Conservation (phyloP, 2,329 filamentous ascomycete genomes). For the Xenosphaeropsis pyriputrescens region DNA sequence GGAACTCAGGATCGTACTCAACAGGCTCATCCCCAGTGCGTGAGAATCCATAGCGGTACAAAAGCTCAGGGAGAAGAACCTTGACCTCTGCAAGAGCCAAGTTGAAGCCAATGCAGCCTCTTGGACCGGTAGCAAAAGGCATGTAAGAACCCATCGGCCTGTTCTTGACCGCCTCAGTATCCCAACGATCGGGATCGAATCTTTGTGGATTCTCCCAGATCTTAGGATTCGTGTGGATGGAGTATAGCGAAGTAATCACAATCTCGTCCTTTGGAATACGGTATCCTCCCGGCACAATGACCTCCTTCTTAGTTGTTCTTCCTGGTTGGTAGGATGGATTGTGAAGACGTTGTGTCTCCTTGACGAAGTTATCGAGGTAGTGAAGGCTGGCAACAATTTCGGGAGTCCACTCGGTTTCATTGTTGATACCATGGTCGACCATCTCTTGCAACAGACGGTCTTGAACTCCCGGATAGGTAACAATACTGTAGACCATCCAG, state of each 20-base stretch:
- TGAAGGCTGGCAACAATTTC: constrained; percentile 19
- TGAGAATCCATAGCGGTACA: constrained; percentile 19
- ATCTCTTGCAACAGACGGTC: constrained; percentile 27
- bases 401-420: constrained; percentile 15
- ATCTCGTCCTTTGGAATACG: constrained; percentile 19
- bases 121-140: constrained; percentile 19
- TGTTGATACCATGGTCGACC: constrained; percentile 18
- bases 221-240: constrained; percentile 3
- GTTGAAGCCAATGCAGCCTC: constrained; percentile 22
- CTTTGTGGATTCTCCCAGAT: constrained; percentile 2
- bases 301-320: constrained; percentile 24
- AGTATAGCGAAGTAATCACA: constrained; percentile 2
- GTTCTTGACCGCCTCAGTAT: not conserved
- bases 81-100: constrained; percentile 21
- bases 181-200: constrained; percentile 3
- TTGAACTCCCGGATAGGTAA: constrained; percentile 24
- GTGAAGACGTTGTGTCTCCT: constrained; percentile 26
- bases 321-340: constrained; percentile 29
- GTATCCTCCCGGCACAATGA: constrained; percentile 28
- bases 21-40: constrained; percentile 16
- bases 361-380: constrained; percentile 25
- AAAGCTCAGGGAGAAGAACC: constrained; percentile 19
- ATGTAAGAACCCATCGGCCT: constrained; percentile 12
- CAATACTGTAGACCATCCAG: constrained; percentile 27
- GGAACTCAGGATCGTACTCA: constrained; percentile 23